Evolutionary conservation across 2,329 filamentous ascomycete genomes (phyloP).

Genomic region (Ilyonectria destructans): DNA sequence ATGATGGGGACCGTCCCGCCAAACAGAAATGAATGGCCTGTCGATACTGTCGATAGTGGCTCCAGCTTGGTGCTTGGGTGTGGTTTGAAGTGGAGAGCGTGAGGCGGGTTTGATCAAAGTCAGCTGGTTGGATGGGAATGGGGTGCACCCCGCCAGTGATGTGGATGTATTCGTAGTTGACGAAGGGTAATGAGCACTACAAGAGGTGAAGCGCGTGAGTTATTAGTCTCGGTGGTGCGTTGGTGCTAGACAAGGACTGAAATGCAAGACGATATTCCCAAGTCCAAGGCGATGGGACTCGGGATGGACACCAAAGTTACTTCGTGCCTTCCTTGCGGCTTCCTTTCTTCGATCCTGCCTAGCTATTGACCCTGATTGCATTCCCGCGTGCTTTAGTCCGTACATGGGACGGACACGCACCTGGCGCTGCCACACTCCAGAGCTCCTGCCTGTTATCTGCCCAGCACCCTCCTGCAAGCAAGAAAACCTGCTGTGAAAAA

Average conservation of each 20-base stretch:
- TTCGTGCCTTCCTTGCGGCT: neutral
- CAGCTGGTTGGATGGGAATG: constrained; percentile 26
- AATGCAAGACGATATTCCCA: constrained; percentile 4
- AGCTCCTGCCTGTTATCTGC: neutral
- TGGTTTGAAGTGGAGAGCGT: constrained; percentile 33
- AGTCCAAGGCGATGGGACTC: constrained; percentile 16
- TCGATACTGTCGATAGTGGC: constrained; percentile 42
- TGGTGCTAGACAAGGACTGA: neutral
- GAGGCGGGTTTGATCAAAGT: constrained; percentile 38
- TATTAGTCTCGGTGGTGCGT: neutral
- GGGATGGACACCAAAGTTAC: constrained; percentile 5
- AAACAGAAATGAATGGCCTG: constrained; percentile 35
- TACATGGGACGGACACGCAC: neutral
- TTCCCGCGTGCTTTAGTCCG: constrained; percentile 12
- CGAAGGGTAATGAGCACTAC: neutral
- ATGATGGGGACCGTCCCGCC: constrained; percentile 23
- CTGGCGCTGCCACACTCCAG: neutral
- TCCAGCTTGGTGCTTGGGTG: constrained; percentile 36
- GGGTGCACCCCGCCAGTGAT: neutral
- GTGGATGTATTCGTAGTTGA: neutral
- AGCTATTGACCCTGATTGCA: constrained; percentile 7
- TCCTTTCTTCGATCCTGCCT: neutral
- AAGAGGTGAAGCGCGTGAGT: neutral
- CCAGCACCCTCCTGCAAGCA: neutral
- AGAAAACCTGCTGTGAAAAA: neutral